Conservation (phyloP, 495 filamentous ascomycete genomes). For the Trichoderma reesei region DNA sequence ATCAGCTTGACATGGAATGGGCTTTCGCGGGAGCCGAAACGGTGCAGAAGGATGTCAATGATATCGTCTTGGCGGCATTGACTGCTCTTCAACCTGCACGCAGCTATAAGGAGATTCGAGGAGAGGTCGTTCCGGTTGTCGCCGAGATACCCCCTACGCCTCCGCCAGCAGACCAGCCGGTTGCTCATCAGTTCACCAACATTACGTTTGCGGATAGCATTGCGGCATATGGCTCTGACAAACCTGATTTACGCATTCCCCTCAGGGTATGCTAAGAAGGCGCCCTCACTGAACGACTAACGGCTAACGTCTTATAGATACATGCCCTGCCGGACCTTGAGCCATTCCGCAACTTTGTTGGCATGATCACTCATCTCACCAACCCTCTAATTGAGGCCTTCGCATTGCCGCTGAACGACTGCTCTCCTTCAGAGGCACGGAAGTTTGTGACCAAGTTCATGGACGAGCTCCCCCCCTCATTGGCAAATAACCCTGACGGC, state of each 20-base stretch:
- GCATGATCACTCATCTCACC: slow-evolving; percentile 56
- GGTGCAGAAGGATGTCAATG: slow-evolving; percentile 11
- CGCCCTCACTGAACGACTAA: background rate
- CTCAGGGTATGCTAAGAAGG: slow-evolving; percentile 28
- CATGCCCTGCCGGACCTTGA: slow-evolving; percentile 13
- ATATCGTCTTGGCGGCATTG: slow-evolving; percentile 13
- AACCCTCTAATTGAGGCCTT: slow-evolving; percentile 63
- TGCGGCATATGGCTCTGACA: slow-evolving; percentile 75
- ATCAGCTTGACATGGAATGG: slow-evolving; percentile 64
- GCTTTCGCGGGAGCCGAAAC: slow-evolving; percentile 7
- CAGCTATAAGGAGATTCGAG: slow-evolving; percentile 52
- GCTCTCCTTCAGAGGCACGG: slow-evolving; percentile 27
- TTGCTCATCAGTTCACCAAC: slow-evolving; percentile 4
- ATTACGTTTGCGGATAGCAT: slow-evolving; percentile 38
- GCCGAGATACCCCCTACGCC: background rate
- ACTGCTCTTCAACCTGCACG: slow-evolving; percentile 28
- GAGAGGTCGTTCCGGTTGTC: slow-evolving; percentile 4
- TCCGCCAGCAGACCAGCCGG: background rate
- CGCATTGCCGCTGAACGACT: slow-evolving; percentile 41
- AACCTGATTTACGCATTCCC: slow-evolving; percentile 69
- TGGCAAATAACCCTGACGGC: slow-evolving; percentile 57
- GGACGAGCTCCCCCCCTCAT: slow-evolving; percentile 49
- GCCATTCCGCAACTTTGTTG: slow-evolving; percentile 43
- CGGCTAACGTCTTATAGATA: slow-evolving; percentile 41
- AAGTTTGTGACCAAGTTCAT: slow-evolving; percentile 62